Base-by-base conservation (phyloP, 1,139 yeast genomes). In the Kurtzmaniella quercitrusa region DNA sequence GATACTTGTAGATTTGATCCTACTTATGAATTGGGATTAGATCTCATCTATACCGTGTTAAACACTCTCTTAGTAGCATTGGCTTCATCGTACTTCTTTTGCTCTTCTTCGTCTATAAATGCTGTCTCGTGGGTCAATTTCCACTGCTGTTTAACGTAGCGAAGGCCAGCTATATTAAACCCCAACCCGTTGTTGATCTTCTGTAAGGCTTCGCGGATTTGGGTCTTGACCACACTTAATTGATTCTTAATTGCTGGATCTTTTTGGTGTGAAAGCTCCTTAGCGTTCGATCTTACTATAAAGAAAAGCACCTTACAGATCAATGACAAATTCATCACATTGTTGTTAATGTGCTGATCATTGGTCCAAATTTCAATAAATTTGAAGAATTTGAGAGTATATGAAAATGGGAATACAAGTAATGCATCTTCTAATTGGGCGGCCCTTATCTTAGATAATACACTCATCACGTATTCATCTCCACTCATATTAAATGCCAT, bases 341-440 rank as follows among this genome's bases (percentile, higher is more conserved):
- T 74, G 47, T 68, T 64, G 38, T 70, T 57, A 40, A 79, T 59
- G 46, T 70, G 62, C 25, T 64, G 65, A 39, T 74, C 66, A 46
- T 68, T 66, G 36, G 95, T 81, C 90, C 96, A 90, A 34, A 80
- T 71, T 52, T 83, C 85, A 48, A 91, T 78, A 55, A 90, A 86
- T 53, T 73, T 74, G 50, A 93, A 73, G 43, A 93, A 71, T 50
- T 79, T 79, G 48, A 83, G 65, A 2, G 91, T 83, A 61, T 85
- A 86, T 12, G 95, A 89, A 57, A 93, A 91, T 31, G 98, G 97
- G 45, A 93, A 70, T 1, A 94, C 95, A 42, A 93, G 68, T 45
- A 93, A 72, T 1, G 98, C 96, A 64, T 93, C 98, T 56, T 91
- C 97, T 39, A 93, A 67, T 57, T 93, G 96, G 0, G 95, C 77